phyloP scores from a whole-genome alignment of 83 land plant genomes.

The Diphasiastrum complanatum region DNA sequence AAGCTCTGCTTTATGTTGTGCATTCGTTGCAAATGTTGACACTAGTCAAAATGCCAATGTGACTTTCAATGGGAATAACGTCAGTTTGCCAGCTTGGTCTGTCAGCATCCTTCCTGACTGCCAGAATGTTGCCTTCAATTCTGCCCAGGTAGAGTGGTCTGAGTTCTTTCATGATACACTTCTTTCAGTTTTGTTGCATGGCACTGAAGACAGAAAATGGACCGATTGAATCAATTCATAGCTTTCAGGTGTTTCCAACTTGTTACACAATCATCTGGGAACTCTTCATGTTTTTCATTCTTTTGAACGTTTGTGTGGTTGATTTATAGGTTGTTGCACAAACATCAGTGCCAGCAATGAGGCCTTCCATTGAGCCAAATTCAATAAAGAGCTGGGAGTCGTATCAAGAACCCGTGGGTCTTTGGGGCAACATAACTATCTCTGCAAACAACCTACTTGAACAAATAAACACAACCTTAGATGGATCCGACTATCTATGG shows the following conservation, averaged over 20 bases:
- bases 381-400: conserved; percentile 21
- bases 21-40: neutral
- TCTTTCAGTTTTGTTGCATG: neutral
- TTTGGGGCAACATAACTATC: conserved; percentile 25
- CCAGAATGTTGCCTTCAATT: conserved; percentile 30
- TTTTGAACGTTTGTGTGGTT: no score
- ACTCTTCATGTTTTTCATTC: no score
- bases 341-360: conserved; percentile 9
- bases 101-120: conserved; percentile 46
- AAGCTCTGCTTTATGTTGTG: neutral
- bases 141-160: conserved; percentile 31
- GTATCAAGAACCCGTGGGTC: conserved; percentile 33
- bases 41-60: neutral
- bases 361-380: neutral
- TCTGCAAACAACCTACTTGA: conserved; percentile 17
- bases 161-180: neutral
- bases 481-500: conserved; percentile 37
- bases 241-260: no score
- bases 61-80: neutral
- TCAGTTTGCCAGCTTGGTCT: conserved; percentile 41
- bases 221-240: neutral
- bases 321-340: conserved; percentile 30
- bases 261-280: neutral
- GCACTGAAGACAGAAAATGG: neutral
- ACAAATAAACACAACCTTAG: conserved; percentile 38